Conservation (phyloP, 768 basidiomycete species). For the Pilatotrama ljubarskyi region DNA sequence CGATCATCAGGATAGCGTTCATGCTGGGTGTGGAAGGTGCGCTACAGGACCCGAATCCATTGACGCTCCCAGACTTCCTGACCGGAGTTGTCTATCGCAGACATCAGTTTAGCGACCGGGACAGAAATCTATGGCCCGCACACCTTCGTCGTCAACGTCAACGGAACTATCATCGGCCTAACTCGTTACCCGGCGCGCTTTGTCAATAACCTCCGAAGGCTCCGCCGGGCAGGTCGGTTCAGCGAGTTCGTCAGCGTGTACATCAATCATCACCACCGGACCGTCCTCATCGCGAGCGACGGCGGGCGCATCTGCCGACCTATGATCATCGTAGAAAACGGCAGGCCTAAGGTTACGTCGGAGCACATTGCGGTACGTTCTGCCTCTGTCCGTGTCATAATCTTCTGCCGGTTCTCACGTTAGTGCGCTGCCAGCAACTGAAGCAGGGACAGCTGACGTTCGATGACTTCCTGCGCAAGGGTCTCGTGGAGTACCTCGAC, state of each 20-base stretch:
- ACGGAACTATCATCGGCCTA: constrained; percentile 93
- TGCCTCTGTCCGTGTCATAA: background rate
- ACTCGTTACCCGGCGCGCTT: constrained; percentile 85
- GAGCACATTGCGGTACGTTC: constrained; percentile 74
- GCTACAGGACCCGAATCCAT: constrained; percentile 19
- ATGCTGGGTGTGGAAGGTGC: constrained; percentile 97
- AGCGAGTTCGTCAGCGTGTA: constrained; percentile 98
- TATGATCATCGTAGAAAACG: constrained; percentile 92
- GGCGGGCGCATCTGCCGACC: constrained; percentile 98
- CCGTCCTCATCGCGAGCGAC: constrained; percentile 95
- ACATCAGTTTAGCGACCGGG: constrained; percentile 89
- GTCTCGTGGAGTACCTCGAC: constrained; percentile 96
- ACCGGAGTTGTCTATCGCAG: constrained; percentile 40
- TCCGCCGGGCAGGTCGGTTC: constrained; percentile 87
- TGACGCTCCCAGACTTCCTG: constrained; percentile 3
- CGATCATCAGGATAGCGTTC: constrained; percentile 84
- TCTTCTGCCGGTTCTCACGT: background rate
- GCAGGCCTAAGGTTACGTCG: constrained; percentile 69
- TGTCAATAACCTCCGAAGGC: constrained; percentile 86
- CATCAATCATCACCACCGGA: constrained; percentile 91
- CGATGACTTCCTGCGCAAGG: constrained; percentile 90
- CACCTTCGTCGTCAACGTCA: constrained; percentile 94
- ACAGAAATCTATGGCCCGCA: constrained; percentile 94
- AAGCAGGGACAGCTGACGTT: constrained; percentile 80
- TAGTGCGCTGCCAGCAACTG: constrained; percentile 53